Evolutionary conservation across 768 basidiomycete species (phyloP), one percentile per base, ranked within the genome.

Genomic region (Xerocomellus dryophilus): DNA sequence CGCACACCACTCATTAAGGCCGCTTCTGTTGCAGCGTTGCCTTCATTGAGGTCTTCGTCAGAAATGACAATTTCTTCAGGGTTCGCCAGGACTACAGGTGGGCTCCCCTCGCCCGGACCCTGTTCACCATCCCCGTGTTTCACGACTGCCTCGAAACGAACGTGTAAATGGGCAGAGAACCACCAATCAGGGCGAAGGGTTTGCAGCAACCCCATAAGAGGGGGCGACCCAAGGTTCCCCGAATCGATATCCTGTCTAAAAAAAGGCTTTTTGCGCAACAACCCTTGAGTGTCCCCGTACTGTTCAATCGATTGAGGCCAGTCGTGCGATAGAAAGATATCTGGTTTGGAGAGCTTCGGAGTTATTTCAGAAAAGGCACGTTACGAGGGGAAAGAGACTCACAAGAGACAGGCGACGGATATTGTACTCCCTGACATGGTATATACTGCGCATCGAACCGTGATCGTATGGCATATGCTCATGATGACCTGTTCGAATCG

Each of bases 261-360:
- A 72, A 86, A 89, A 1, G 84, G 83, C 67, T 95, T 98, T 40
- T 81, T 80, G 3, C 83, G 76, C 14, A 98, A 72, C 0, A 99
- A 76, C 9, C 63, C 75, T 7, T 65, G 62, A 7, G 85, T 69
- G 63, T 98, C 80, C 17, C 95, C 94, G 58, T 93, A 78, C 9
- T 84, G 82, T 54, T 89, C 93, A 50, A 99, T 94, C 2, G 78
- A 78, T 39, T 82, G 79, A 0, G 97, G 97, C 97, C 96, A 99
- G 71, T 98, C 97, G 66, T 99, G 96, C 2, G 95, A 98, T 34
- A 98, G 78, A 75, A 98, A 91, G 25, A 98, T 80, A 27, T 84
- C 72, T 7, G 85, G 80, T 10, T 78, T 75, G 5, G 84, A 77
- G 35, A 88, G 75, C 88, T 79, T 52, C 27, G 12, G 47, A 25